A percentile compares a stretch with the other conserved stretches of the same genome.
Conservation (phyloP, 139 green algal genomes). For the Deuterostichococcus epilithicus region DNA sequence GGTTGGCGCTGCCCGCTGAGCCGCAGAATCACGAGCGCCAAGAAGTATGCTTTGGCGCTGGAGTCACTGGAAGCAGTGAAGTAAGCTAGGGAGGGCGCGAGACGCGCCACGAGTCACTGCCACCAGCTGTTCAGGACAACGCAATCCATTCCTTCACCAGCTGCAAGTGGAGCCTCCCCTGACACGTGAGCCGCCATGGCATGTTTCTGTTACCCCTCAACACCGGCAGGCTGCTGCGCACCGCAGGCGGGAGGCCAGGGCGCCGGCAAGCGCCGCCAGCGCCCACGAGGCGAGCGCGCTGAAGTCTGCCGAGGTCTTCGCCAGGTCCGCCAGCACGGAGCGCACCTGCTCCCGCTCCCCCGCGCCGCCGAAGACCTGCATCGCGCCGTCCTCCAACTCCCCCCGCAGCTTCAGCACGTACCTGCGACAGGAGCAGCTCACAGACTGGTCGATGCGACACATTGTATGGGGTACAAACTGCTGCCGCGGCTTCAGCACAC, state of each 20-base stretch:
- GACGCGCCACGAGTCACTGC: not conserved
- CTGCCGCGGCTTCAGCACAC: no score
- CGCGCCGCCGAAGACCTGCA: slow-evolving; percentile 42
- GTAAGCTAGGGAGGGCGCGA: not conserved
- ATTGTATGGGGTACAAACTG: no score
- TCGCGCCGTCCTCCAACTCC: slow-evolving; percentile 71
- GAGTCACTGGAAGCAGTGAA: no score
- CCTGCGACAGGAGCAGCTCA: slow-evolving; percentile 1
- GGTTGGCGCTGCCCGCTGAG: not conserved
- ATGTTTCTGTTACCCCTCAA: not conserved
- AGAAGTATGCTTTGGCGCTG: no score
- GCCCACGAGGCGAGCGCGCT: slow-evolving; percentile 40
- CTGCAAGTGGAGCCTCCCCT: no score
- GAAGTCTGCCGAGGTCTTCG: slow-evolving; percentile 73
- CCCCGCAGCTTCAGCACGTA: slow-evolving; percentile 79
- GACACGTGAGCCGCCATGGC: no score
- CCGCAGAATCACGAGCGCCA: not conserved
- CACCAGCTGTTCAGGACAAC: not conserved
- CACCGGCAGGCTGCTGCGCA: not conserved
- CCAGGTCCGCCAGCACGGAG: slow-evolving; percentile 71
- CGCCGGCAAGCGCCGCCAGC: slow-evolving; percentile 68
- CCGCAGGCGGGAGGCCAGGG: slow-evolving; percentile 61
- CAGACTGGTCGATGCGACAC: not conserved
- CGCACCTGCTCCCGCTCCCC: slow-evolving; percentile 67
- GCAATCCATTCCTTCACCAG: no score